These are phyloP conservation scores for Mycosphaerella sp. DNA, from an alignment of 2,329 filamentous ascomycete genomes.

Conservation along the genomic window DNA sequence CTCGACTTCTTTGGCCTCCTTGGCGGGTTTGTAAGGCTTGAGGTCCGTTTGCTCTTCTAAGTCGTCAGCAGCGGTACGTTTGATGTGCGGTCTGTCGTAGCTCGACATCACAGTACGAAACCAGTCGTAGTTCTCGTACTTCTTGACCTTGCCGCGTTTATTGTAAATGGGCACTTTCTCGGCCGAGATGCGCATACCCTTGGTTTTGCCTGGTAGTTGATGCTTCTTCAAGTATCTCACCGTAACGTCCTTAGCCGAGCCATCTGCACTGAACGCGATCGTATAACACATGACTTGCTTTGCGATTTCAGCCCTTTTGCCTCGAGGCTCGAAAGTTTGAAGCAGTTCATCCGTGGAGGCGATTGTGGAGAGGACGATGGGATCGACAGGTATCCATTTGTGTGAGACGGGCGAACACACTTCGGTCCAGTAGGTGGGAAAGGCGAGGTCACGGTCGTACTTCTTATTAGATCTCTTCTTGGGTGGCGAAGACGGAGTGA, in stretches of 20 bases:
- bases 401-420: conserved; percentile 75
- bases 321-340: conserved; percentile 73
- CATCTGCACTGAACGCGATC: conserved; percentile 73
- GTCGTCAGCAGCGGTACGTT: conserved; percentile 66
- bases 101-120: conserved; percentile 73
- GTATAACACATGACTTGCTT: conserved; percentile 90
- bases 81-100: conserved; percentile 53
- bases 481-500: conserved; percentile 42
- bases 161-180: conserved; percentile 80
- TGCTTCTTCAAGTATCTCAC: conserved; percentile 80
- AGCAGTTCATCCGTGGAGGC: conserved; percentile 67
- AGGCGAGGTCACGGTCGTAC: conserved; percentile 71
- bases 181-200: conserved; percentile 68
- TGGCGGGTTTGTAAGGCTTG: conserved; percentile 59
- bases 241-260: conserved; percentile 90
- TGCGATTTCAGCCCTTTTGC: conserved; percentile 72
- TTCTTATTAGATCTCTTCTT: conserved; percentile 42
- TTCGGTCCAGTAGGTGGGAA: conserved; percentile 91
- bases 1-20: conserved; percentile 45
- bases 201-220: conserved; percentile 80
- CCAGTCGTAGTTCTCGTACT: conserved; percentile 79
- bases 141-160: conserved; percentile 67
- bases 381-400: conserved; percentile 72
- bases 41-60: conserved; percentile 73
- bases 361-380: conserved; percentile 62